Evolutionary conservation across 176 grass and related monocot genomes (phyloP).

Genomic region (Musa beccarii): DNA sequence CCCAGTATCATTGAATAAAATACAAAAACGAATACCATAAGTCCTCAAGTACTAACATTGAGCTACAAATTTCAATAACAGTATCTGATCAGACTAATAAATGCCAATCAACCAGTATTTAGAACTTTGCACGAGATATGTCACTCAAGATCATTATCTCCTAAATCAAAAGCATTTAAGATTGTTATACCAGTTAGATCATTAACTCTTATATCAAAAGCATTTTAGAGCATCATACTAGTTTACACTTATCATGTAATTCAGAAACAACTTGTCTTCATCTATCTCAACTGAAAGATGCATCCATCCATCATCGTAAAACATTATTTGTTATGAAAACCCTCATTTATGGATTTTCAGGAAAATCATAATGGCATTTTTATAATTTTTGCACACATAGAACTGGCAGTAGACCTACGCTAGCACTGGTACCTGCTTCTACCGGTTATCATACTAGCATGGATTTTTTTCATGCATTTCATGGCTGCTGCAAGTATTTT

Average conservation of each 20-base stretch:
- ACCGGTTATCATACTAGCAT: neutral
- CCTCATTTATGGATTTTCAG: neutral
- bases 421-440: neutral
- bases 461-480: neutral
- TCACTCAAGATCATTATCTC: neutral
- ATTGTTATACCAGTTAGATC: neutral
- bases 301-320: neutral
- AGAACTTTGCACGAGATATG: no score
- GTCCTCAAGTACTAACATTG: no score
- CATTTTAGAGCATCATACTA: neutral
- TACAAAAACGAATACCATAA: no score
- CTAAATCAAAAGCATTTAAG: neutral
- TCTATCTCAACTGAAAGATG: neutral
- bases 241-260: neutral
- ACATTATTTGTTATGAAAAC: neutral
- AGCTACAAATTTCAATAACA: no score
- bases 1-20: no score
- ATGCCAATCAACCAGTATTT: no score
- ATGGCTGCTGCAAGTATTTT: neutral
- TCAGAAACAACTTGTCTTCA: neutral
- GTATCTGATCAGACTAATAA: no score
- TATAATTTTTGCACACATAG: neutral
- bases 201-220: neutral
- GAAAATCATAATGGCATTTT: neutral
- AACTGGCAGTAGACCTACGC: neutral